These are phyloP conservation scores for barrel medic (Medicago truncatula) DNA, from an alignment of 306 rosid genomes.

Conservation along the genomic window DNA sequence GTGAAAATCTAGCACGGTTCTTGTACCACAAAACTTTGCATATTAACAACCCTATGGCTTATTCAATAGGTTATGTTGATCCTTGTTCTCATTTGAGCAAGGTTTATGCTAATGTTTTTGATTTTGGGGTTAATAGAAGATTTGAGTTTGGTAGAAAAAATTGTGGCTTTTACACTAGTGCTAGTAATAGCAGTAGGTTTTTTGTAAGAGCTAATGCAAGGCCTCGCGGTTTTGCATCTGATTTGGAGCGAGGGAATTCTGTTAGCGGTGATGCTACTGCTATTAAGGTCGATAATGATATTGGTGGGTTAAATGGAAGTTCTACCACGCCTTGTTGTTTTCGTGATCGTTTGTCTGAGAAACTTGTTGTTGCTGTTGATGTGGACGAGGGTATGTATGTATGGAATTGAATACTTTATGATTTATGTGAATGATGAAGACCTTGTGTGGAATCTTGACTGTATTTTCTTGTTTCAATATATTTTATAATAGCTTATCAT, in stretches of 20 bases:
- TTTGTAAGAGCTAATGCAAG: constrained; percentile 54
- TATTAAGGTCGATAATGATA: constrained; percentile 22
- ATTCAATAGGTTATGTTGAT: constrained; percentile 43
- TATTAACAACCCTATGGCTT: constrained; percentile 44
- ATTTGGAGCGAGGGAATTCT: constrained; percentile 43
- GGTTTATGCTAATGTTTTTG: constrained; percentile 43
- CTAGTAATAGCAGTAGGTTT: constrained; percentile 26
- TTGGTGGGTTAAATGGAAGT: constrained; percentile 42
- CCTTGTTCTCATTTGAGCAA: constrained; percentile 49
- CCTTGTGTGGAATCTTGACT: constrained; percentile 33
- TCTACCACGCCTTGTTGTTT: constrained; percentile 47
- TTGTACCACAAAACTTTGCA: constrained; percentile 45
- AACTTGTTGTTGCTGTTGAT: constrained; percentile 82
- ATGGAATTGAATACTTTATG: not conserved
- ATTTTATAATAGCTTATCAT: constrained; percentile 10
- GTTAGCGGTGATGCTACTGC: constrained; percentile 37
- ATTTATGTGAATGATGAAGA: constrained; percentile 7
- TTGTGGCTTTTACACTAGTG: constrained; percentile 53
- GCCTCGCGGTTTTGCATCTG: constrained; percentile 51
- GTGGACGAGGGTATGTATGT: constrained; percentile 83
- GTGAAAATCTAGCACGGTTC: constrained; percentile 42
- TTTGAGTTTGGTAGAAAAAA: constrained; percentile 35
- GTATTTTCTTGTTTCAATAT: constrained; percentile 16
- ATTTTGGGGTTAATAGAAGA: constrained; percentile 40
- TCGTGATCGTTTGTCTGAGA: constrained; percentile 52